These are phyloP conservation scores for Raddia distichophylla DNA, from an alignment of 176 grass and related monocot genomes.

Conservation along the genomic window DNA sequence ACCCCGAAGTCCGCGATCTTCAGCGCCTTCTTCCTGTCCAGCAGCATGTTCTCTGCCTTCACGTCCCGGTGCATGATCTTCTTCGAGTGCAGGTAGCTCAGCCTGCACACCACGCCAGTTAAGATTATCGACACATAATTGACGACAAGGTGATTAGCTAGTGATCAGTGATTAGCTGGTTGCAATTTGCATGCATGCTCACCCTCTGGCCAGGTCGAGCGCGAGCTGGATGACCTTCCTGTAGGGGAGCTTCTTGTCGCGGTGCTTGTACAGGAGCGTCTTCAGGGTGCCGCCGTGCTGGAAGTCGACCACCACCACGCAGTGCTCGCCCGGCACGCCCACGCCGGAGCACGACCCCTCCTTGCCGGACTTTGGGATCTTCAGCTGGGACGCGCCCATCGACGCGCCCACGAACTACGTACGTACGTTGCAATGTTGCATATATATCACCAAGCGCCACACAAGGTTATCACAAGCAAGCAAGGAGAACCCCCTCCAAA, in stretches of 20 bases:
- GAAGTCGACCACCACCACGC: conserved; percentile 79
- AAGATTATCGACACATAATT: too few species aligned
- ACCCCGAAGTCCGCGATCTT: conserved; percentile 96
- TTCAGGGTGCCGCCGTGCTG: conserved; percentile 77
- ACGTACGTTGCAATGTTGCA: neutral
- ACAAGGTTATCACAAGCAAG: neutral
- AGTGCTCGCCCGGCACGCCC: conserved; percentile 44
- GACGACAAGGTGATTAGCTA: too few species aligned
- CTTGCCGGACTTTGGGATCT: conserved; percentile 48
- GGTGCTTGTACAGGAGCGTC: conserved; percentile 69
- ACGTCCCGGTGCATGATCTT: conserved; percentile 91
- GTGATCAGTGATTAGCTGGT: too few species aligned
- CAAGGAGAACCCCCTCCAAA: too few species aligned
- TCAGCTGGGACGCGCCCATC: conserved; percentile 75
- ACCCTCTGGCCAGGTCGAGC: conserved; percentile 78
- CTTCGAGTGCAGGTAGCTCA: conserved; percentile 80
- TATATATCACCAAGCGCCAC: neutral
- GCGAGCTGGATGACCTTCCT: conserved; percentile 66
- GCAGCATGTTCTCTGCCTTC: conserved; percentile 92
- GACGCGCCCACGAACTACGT: conserved; percentile 84
- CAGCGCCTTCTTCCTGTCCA: conserved; percentile 60
- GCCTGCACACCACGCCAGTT: conserved; percentile 16
- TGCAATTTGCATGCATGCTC: neutral
- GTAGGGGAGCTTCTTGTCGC: conserved; percentile 61
- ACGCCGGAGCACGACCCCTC: neutral